Evolutionary conservation across 805 yeast genomes (phyloP).

Genomic region (Yamadazyma phyllophila): DNA sequence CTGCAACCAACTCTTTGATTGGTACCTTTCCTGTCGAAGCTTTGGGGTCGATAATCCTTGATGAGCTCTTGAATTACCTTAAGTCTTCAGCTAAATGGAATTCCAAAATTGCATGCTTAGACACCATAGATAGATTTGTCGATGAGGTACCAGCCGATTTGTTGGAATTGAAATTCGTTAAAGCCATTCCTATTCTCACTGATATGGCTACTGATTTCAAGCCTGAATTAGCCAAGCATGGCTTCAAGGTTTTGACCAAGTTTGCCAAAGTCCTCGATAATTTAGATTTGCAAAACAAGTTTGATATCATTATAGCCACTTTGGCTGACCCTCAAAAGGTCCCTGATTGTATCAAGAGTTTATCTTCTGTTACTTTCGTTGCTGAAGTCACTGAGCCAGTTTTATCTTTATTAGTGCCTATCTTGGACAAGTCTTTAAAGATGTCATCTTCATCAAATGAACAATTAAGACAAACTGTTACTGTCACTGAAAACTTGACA

Average conservation of each 20-base stretch:
- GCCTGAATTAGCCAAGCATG: constrained; percentile 90
- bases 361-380: constrained; percentile 92
- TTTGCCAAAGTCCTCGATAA: constrained; percentile 86
- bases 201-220: constrained; percentile 93
- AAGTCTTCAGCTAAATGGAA: constrained; percentile 91
- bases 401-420: constrained; percentile 84
- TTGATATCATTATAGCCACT: constrained; percentile 78
- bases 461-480: constrained; percentile 93
- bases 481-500: constrained; percentile 92
- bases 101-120: constrained; percentile 77
- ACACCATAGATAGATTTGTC: constrained; percentile 66
- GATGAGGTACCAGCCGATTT: constrained; percentile 83
- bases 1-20: constrained; percentile 67
- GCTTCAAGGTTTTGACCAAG: constrained; percentile 63
- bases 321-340: constrained; percentile 88
- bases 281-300: constrained; percentile 85
- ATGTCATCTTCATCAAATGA: constrained; percentile 91
- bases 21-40: constrained; percentile 77
- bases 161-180: constrained; percentile 75
- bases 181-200: constrained; percentile 79
- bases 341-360: constrained; percentile 81
- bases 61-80: constrained; percentile 60
- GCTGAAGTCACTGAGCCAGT: constrained; percentile 99
- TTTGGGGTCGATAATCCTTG: constrained; percentile 65
- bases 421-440: constrained; percentile 82